Evolutionary conservation across 2,329 filamentous ascomycete genomes (phyloP).

Genomic region (Fusarium papillatum): DNA sequence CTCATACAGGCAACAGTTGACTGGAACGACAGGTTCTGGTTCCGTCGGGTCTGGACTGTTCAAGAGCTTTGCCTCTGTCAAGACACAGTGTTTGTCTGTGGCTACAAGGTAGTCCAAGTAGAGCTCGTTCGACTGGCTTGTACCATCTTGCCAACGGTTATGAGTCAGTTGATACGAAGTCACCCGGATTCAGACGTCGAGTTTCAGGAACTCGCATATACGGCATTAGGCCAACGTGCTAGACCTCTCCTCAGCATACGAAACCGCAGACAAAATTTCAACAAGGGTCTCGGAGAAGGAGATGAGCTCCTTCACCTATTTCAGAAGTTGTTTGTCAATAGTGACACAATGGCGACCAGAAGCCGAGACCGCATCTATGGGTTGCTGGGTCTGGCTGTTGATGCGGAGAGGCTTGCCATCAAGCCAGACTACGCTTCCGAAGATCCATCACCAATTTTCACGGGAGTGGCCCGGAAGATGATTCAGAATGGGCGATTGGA

Average conservation of each 20-base stretch:
- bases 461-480: not conserved
- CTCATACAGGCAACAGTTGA: not conserved
- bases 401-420: not conserved
- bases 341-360: not conserved
- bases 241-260: constrained; percentile 1
- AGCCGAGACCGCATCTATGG: constrained; percentile 8
- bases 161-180: not conserved
- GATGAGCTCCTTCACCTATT: constrained; percentile 1
- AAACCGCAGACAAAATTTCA: not conserved
- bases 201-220: constrained; percentile 1
- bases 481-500: not conserved
- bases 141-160: not conserved
- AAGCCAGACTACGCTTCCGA: not conserved
- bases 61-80: constrained; percentile 4
- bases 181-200: not conserved
- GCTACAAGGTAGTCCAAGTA: not conserved
- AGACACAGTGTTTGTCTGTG: constrained; percentile 3
- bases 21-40: constrained; percentile 4
- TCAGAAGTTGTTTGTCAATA: not conserved
- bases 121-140: not conserved
- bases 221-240: not conserved
- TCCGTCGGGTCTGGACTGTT: constrained; percentile 9
- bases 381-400: constrained; percentile 4
- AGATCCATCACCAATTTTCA: not conserved
- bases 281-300: not conserved